Conservation (phyloP, 371 early-diverging fungal species). For the Haplosporangium sp. region DNA sequence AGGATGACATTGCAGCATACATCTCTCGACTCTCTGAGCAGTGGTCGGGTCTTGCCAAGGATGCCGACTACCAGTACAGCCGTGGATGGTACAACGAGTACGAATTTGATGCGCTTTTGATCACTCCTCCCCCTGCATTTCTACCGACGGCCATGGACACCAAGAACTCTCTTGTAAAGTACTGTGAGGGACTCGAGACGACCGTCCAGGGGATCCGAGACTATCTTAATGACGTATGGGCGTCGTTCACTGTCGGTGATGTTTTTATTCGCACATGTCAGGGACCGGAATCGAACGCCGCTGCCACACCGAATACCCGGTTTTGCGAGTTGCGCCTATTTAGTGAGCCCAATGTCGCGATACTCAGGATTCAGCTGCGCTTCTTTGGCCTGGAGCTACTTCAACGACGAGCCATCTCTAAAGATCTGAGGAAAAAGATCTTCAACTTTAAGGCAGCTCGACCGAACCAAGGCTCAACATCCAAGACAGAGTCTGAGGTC, state of each 20-base stretch:
- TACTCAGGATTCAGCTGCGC: conserved; percentile 38
- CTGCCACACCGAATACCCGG: conserved; percentile 25
- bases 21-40: conserved; percentile 46
- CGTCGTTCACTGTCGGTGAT: conserved; percentile 49
- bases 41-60: conserved; percentile 51
- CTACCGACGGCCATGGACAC: conserved; percentile 46
- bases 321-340: conserved; percentile 57
- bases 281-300: conserved; percentile 26
- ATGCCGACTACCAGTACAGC: conserved; percentile 55
- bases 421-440: conserved; percentile 16
- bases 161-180: conserved; percentile 49
- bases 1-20: conserved; percentile 29
- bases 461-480: conserved; percentile 8
- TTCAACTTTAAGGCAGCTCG: conserved; percentile 20
- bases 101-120: conserved; percentile 57
- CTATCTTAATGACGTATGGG: conserved; percentile 49
- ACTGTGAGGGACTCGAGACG: conserved; percentile 34
- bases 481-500: conserved; percentile 29
- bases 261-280: conserved; percentile 52
- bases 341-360: conserved; percentile 39
- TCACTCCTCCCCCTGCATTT: conserved; percentile 44
- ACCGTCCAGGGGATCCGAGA: conserved; percentile 32
- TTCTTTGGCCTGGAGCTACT: conserved; percentile 39
- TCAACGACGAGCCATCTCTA: conserved; percentile 15
- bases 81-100: conserved; percentile 64